A percentile compares a stretch with the other conserved stretches of the same genome.
Conservation (phyloP, 1,284 basidiomycete species). For the Prillingera fragicola region DNA sequence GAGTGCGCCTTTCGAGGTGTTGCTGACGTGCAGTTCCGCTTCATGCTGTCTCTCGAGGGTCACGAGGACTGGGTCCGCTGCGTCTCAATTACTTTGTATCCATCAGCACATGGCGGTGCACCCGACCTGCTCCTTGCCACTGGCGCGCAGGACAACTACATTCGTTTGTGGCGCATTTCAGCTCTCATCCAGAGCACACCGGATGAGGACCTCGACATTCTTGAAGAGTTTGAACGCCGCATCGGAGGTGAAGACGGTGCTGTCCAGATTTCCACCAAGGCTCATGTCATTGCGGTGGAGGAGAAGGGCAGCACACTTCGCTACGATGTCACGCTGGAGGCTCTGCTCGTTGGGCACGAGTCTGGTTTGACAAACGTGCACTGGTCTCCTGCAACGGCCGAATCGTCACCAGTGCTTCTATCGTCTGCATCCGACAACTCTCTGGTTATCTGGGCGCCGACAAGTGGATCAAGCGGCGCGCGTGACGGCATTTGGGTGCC, state of each 20-base stretch:
- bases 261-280: slow-evolving; percentile 74
- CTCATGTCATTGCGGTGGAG: slow-evolving; percentile 66
- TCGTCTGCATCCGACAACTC: slow-evolving; percentile 90
- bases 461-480: slow-evolving; percentile 27
- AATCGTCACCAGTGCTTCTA: slow-evolving; percentile 57
- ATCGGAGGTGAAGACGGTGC: slow-evolving; percentile 62
- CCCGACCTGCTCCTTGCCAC: slow-evolving; percentile 65
- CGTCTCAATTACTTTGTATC: slow-evolving; percentile 59
- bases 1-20: slow-evolving; percentile 3
- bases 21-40: slow-evolving; percentile 49
- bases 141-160: slow-evolving; percentile 85
- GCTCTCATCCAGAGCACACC: slow-evolving; percentile 51
- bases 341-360: slow-evolving; percentile 86
- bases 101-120: slow-evolving; percentile 36
- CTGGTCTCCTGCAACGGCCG: slow-evolving; percentile 58
- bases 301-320: slow-evolving; percentile 42
- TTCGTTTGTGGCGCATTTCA: slow-evolving; percentile 74
- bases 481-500: slow-evolving; percentile 76
- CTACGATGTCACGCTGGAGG: slow-evolving; percentile 79
- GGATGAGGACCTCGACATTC: slow-evolving; percentile 56
- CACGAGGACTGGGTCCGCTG: slow-evolving; percentile 91
- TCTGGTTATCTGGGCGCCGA: slow-evolving; percentile 70
- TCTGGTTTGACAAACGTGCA: slow-evolving; percentile 77
- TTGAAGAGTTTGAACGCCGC: slow-evolving; percentile 81
- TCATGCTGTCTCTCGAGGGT: slow-evolving; percentile 60